phyloP scores from a whole-genome alignment of 2,329 filamentous ascomycete genomes.

The Macrophomina pseudophaseolina region DNA sequence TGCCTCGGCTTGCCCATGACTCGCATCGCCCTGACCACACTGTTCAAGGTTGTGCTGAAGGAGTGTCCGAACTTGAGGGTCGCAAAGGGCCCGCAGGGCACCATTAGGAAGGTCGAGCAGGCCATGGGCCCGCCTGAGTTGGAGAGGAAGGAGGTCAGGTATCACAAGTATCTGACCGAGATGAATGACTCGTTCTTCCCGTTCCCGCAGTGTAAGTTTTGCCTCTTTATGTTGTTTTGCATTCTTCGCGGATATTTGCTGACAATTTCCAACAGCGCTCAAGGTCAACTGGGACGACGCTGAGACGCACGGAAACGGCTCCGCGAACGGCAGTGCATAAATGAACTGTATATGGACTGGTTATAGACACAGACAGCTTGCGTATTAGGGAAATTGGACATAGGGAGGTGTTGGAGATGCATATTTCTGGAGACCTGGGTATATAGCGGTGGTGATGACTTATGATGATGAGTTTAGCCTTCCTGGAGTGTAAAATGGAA shows the following conservation, averaged over 20 bases:
- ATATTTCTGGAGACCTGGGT: too few relatives aligned
- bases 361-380: not conserved
- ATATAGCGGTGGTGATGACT: too few relatives aligned
- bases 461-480: too few relatives aligned
- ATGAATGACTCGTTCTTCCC: slow-evolving; percentile 54
- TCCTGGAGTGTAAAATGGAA: too few relatives aligned
- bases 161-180: slow-evolving; percentile 54
- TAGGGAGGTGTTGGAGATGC: too few relatives aligned
- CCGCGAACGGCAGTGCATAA: not conserved
- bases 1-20: slow-evolving; percentile 52
- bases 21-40: slow-evolving; percentile 49
- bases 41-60: slow-evolving; percentile 51
- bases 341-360: not conserved
- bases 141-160: slow-evolving; percentile 41
- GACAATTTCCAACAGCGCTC: slow-evolving; percentile 32
- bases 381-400: too few relatives aligned
- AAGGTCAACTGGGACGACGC: slow-evolving; percentile 39
- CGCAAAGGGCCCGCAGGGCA: slow-evolving; percentile 46
- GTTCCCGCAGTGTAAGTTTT: slow-evolving; percentile 53
- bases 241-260: slow-evolving; percentile 15
- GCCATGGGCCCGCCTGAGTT: slow-evolving; percentile 28
- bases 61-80: slow-evolving; percentile 45
- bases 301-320: not conserved
- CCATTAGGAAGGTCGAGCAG: slow-evolving; percentile 51
- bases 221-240: not conserved